These are phyloP conservation scores for Schizosaccharomyces cryophilus DNA, from an alignment of 805 yeast species.

Conservation along the genomic window DNA sequence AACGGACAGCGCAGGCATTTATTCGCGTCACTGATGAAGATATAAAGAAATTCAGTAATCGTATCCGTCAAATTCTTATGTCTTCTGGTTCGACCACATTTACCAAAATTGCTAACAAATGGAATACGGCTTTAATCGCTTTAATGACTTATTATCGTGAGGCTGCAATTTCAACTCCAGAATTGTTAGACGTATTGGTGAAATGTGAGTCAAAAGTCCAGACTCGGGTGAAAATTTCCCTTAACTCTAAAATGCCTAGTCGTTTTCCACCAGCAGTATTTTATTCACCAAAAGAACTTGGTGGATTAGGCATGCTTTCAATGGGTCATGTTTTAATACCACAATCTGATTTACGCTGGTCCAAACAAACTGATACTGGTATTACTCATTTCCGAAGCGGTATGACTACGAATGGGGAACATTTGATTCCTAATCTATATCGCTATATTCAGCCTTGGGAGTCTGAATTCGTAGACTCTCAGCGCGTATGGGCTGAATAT, in stretches of 20 bases:
- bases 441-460: constrained; percentile 92
- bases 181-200: constrained; percentile 57
- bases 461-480: constrained; percentile 79
- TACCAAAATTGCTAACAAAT: constrained; percentile 75
- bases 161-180: constrained; percentile 65
- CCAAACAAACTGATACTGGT: constrained; percentile 81
- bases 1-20: constrained; percentile 70
- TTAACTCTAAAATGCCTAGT: constrained; percentile 95
- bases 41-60: constrained; percentile 52
- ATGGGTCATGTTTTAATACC: constrained; percentile 92
- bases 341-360: constrained; percentile 74
- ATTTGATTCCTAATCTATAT: constrained; percentile 76
- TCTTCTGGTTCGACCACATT: constrained; percentile 89
- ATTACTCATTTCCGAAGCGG: constrained; percentile 86
- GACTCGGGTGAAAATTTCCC: constrained; percentile 77
- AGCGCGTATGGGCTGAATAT: constrained; percentile 93
- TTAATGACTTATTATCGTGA: constrained; percentile 78
- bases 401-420: constrained; percentile 50
- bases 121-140: constrained; percentile 82
- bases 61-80: constrained; percentile 76
- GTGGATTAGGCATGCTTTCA: constrained; percentile 93
- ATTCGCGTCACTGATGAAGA: constrained; percentile 64
- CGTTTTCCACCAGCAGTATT: constrained; percentile 97
- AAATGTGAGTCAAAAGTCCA: constrained; percentile 83
- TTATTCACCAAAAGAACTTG: constrained; percentile 88